Base-by-base conservation (phyloP, 1,139 yeast genomes). In the Suhomyces terraborum region DNA sequence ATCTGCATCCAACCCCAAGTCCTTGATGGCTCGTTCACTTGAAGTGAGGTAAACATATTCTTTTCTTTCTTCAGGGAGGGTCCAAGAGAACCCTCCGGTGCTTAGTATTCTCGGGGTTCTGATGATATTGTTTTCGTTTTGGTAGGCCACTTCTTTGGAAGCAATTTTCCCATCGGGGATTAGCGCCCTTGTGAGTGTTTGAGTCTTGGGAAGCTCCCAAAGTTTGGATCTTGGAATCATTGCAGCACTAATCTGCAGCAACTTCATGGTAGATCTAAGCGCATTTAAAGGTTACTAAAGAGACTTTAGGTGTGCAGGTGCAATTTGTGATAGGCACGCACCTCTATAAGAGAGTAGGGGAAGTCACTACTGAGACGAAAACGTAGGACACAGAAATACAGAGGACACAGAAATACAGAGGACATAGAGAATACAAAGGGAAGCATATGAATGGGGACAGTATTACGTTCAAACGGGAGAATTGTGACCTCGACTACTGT, bases 21-120 rank as follows among this genome's bases (percentile, higher is more conserved):
- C 89, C 1, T 57, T 53, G 39, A 88, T 54, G 0, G 95, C 95
- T 1, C 64, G 62, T 0, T 74, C 74, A 22, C 93, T 83, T 0
- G 82, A 76, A 14, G 82, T 66, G 21, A 89, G 54, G 46, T 81
- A 77, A 48, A 68, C 61, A 55, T 81, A 80, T 38, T 68, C 69
- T 31, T 73, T 67, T 32, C 94, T 65, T 46, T 63, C 60, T 37
- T 82, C 86, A 0, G 96, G 96, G 6, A 75, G 54, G 1, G 84
- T 73, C 69, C 77, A 88, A 3, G 93, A 80, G 55, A 74, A 93
- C 25, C 82, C 82, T 3, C 96, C 95, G 6, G 67, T 66, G 27
- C 70, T 59, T 8, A 88, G 69, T 2, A 71, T 67, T 39, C 98
- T 70, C 1, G 95, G 93, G 10, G 62, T 67, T 42, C 67, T 66